Conservation (phyloP, 805 yeast species). For the Lachancea mirantina region DNA sequence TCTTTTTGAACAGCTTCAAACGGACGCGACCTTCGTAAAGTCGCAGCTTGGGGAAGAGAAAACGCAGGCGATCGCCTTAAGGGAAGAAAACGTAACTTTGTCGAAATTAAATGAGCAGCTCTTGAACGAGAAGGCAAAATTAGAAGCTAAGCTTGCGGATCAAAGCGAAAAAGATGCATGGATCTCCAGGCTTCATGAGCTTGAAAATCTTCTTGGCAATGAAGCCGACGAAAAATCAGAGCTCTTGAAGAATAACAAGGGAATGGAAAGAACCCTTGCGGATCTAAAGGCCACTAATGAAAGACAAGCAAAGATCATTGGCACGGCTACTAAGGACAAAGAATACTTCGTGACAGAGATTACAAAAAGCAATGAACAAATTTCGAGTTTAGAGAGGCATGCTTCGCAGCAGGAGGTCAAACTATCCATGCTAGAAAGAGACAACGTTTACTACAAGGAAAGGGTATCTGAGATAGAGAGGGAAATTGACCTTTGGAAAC, state of each 20-base stretch:
- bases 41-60: slow-evolving; percentile 36
- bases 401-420: slow-evolving; percentile 40
- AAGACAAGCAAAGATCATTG: slow-evolving; percentile 43
- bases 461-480: slow-evolving; percentile 44
- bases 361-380: slow-evolving; percentile 37
- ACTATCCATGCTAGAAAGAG: slow-evolving; percentile 47
- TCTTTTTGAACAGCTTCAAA: slow-evolving; percentile 32
- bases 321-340: slow-evolving; percentile 53
- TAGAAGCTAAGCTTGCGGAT: slow-evolving; percentile 43
- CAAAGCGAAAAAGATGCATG: slow-evolving; percentile 51
- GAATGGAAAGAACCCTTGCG: slow-evolving; percentile 45
- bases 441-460: slow-evolving; percentile 48
- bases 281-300: slow-evolving; percentile 47
- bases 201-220: slow-evolving; percentile 44
- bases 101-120: slow-evolving; percentile 49
- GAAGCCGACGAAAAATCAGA: slow-evolving; percentile 45
- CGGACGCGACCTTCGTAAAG: slow-evolving; percentile 28
- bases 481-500: slow-evolving; percentile 53
- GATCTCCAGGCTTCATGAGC: slow-evolving; percentile 46
- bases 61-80: slow-evolving; percentile 47
- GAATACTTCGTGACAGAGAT: slow-evolving; percentile 47
- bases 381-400: slow-evolving; percentile 37
- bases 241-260: slow-evolving; percentile 43
- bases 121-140: slow-evolving; percentile 33
- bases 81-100: slow-evolving; percentile 62